phyloP scores from a whole-genome alignment of 2,329 filamentous ascomycete genomes.

The Fusarium decemcellulare region DNA sequence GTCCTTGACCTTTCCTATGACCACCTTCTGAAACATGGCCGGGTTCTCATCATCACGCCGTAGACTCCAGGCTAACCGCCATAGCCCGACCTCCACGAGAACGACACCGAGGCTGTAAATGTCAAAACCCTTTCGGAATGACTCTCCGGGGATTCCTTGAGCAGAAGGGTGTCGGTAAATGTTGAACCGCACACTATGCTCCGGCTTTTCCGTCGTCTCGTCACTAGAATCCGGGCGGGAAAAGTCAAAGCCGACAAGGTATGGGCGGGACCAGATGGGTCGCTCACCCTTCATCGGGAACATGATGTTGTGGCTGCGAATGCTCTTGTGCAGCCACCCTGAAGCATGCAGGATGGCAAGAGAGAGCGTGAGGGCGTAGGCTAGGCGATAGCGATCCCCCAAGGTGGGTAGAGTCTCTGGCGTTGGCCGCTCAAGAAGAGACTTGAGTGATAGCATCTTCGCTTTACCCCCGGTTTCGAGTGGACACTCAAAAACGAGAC shows the following conservation, averaged over 20 bases:
- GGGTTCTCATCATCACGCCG: too few relatives aligned
- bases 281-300: neutral
- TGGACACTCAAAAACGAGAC: too few relatives aligned
- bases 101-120: conserved; percentile 24
- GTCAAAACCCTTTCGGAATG: conserved; percentile 12
- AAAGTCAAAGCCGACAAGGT: conserved; percentile 14
- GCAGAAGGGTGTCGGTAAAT: conserved; percentile 14
- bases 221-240: conserved; percentile 9
- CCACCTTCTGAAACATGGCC: too few relatives aligned
- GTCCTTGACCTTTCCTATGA: neutral
- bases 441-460: too few relatives aligned
- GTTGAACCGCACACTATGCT: conserved; percentile 4
- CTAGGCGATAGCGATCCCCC: conserved; percentile 15
- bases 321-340: conserved; percentile 24
- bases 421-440: too few relatives aligned
- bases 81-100: conserved; percentile 14
- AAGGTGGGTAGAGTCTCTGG: neutral
- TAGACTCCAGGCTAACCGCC: too few relatives aligned
- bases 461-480: too few relatives aligned
- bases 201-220: conserved; percentile 12
- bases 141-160: conserved; percentile 14
- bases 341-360: conserved; percentile 2
- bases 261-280: conserved; percentile 16
- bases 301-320: conserved; percentile 22
- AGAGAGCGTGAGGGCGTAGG: neutral